Evolutionary conservation across 2,329 filamentous ascomycete species (phyloP), one percentile per base, ranked within the genome.

Genomic region (Colletotrichum destructivum): DNA sequence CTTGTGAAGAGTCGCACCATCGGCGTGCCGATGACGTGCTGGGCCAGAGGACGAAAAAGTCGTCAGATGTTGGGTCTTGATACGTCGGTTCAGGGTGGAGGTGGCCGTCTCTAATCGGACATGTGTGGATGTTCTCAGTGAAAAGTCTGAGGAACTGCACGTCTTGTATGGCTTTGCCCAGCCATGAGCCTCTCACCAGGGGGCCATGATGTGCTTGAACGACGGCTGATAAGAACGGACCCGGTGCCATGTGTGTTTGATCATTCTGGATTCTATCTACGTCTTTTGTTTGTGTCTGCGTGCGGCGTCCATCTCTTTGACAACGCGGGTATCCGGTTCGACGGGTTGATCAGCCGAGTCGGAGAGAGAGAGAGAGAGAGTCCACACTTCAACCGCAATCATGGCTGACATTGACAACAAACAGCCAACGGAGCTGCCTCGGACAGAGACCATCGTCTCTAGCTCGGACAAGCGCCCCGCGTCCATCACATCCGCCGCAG

Each of bases 21-120:
- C 40, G 38, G 9, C 5, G 31, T 12, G 46, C 35, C 31, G 47
- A 71, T 69, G 65, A 55, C 69, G 65, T 69, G 69, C 69, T 71
- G 35, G 18, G 26, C 13, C 13, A 23, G 40, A 35, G 13, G 31
- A 26, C 31, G 52, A 55, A 15, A 59, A 42, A 9, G 31, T 69
- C 23, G 21, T 15, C 59, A 49, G 47, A 63, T 21, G 4, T n/a
- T 1, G 31, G 8, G 4, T 16, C n/a, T 21, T 71, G 59, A 63
- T 69, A 64, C 54, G 65, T 68, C 40, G 51, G 40, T 31, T 18
- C 2, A 6, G 4, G 12, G 69, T 56, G 65, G 65, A 64, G 38
- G 21, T 26, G 16, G 31, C 31, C 9, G 13, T 47, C 69, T 55
- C 52, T 71, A 59, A 63, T 69, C 46, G 46, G 69, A 7, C 23